Conservation (phyloP, 2,329 filamentous ascomycete species). For the Rosellinia necatrix region DNA sequence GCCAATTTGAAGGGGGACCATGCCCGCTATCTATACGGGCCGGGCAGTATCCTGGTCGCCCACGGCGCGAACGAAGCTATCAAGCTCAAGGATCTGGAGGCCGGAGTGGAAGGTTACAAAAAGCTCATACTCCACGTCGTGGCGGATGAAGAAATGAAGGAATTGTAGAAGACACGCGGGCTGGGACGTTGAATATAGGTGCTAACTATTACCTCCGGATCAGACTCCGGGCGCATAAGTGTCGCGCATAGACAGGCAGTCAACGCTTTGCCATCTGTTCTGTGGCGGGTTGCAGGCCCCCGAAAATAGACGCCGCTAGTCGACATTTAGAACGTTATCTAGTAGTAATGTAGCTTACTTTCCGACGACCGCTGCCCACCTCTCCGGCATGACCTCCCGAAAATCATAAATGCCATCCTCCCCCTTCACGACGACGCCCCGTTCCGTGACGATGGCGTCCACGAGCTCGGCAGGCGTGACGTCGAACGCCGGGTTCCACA, state of each 20-base stretch:
- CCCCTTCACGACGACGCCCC: slow-evolving; percentile 82
- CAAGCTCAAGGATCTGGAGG: slow-evolving; percentile 74
- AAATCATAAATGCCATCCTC: slow-evolving; percentile 72
- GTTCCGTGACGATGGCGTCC: slow-evolving; percentile 92
- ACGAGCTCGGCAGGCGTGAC: slow-evolving; percentile 89
- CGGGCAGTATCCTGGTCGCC: slow-evolving; percentile 80
- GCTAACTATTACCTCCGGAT: too few species aligned
- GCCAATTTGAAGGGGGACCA: slow-evolving; percentile 74
- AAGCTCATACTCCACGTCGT: slow-evolving; percentile 65
- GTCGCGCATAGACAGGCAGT: too few species aligned
- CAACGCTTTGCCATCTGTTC: too few species aligned
- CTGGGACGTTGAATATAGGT: too few species aligned
- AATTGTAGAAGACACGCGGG: neutral
- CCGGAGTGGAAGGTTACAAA: slow-evolving; percentile 79
- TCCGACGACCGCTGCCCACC: slow-evolving; percentile 51
- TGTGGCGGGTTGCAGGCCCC: too few species aligned
- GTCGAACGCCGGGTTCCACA: slow-evolving; percentile 98
- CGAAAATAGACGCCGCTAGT: too few species aligned
- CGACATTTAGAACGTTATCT: too few species aligned
- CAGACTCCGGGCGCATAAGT: too few species aligned
- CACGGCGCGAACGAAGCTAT: slow-evolving; percentile 84
- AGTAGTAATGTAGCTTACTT: slow-evolving; percentile 19
- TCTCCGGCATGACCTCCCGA: slow-evolving; percentile 58
- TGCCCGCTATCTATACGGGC: slow-evolving; percentile 69
- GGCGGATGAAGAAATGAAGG: slow-evolving; percentile 9